Conservation (phyloP, 352 stramenopile genomes). For the Phytophthora agathidicida region DNA sequence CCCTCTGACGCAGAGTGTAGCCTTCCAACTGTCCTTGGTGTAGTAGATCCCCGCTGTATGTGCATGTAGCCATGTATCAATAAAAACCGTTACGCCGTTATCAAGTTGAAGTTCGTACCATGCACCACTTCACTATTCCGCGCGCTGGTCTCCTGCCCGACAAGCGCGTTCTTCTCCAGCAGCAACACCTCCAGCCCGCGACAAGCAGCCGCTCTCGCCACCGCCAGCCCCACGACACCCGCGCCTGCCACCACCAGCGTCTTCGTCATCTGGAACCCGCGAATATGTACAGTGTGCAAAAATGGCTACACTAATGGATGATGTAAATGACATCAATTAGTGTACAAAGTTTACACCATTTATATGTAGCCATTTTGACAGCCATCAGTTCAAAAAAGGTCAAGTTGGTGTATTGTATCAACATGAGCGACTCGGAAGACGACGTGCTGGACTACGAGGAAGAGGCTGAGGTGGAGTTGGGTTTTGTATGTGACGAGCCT, state of each 20-base stretch:
- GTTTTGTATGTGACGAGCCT: slow-evolving; percentile 57
- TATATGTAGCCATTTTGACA: too few species aligned
- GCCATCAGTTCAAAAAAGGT: slow-evolving; percentile 12
- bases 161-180: slow-evolving; percentile 81
- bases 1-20: slow-evolving; percentile 91
- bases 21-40: slow-evolving; percentile 86
- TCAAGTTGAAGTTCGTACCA: slow-evolving; percentile 45
- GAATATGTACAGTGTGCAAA: too few species aligned
- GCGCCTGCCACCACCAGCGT: slow-evolving; percentile 73
- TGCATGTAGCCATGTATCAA: too few species aligned
- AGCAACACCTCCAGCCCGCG: slow-evolving; percentile 81
- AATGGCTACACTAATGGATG: too few species aligned
- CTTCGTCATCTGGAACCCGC: slow-evolving; percentile 53
- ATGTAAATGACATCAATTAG: too few species aligned
- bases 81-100: slow-evolving; percentile 6
- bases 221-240: slow-evolving; percentile 78
- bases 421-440: slow-evolving; percentile 59
- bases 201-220: slow-evolving; percentile 62
- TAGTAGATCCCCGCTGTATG: slow-evolving; percentile 93
- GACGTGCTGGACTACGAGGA: slow-evolving; percentile 43
- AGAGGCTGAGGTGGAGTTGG: slow-evolving; percentile 70
- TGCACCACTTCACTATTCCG: slow-evolving; percentile 98
- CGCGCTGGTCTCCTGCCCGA: slow-evolving; percentile 89
- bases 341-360: too few species aligned
- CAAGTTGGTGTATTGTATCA: background rate